Evolutionary conservation across 2,329 filamentous ascomycete genomes (phyloP), one percentile per base, ranked within the genome.

Genomic region (Fusarium phyllophilum): DNA sequence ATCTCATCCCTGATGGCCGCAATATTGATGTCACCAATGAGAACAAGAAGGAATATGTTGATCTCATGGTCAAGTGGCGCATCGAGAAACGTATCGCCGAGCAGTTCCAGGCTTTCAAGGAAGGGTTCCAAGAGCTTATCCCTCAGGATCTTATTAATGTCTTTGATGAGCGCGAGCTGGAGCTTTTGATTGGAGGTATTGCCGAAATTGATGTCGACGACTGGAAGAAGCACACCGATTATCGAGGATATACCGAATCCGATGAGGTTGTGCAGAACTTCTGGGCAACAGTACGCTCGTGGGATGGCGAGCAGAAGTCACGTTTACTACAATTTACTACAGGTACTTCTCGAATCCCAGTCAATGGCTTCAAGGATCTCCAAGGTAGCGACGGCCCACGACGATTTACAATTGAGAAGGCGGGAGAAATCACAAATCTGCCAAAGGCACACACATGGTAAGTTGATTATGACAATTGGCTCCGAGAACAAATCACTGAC

Each of bases 151-250:
- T 99, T 57, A 95, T 99, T 84, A 98, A 98, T 78, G 96, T 99
- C 45, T 99, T 99, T 79, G 96, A 99, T 80, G 96, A 99, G 87
- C 93, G 96, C 79, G 96, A 99, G 84, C 88, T 99, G 54, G 96
- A 99, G 84, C 86, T 99, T 76, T 89, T 99, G 77, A 98, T 99
- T 80, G 96, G 96, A 75, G 96, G 96, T 88, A 99, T 99, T 78
- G 96, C 96, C n/a, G 96, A 99, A 84, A 99, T 99, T 77, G 96
- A 99, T 80, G 96, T 99, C 22, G 96, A 99, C 69, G 96, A 99
- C 84, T 99, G 96, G 96, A 98, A 99, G 92, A 99, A 99, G 88
- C 96, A 99, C 85, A 99, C 96, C 52, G 96, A 99, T 81, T 99
- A 99, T 84, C 93, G 96, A 78, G 96, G 96, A 62, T 99, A 99